phyloP scores from a whole-genome alignment of 768 basidiomycete genomes.

The Pulveroboletus frians region DNA sequence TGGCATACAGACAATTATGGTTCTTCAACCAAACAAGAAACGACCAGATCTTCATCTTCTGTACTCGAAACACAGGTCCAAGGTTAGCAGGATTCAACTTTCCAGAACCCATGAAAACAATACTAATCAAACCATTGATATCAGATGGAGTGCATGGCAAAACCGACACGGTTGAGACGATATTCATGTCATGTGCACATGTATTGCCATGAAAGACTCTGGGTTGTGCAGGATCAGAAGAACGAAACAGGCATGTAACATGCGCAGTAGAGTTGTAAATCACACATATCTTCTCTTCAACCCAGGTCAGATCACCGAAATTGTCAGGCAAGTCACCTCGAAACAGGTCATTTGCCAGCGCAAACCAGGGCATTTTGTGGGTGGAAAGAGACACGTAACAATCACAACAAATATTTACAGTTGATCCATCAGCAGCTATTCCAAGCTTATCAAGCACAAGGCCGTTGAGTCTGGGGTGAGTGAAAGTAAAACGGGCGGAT shows the following conservation, averaged over 20 bases:
- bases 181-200: constrained; percentile 33
- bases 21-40: constrained; percentile 1
- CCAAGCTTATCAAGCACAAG: too few species aligned
- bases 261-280: constrained; percentile 26
- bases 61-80: neutral
- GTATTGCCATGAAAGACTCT: constrained; percentile 31
- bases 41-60: neutral
- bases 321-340: too few species aligned
- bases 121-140: constrained; percentile 20
- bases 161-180: constrained; percentile 24
- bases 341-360: too few species aligned
- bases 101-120: constrained; percentile 30
- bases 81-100: constrained; percentile 2
- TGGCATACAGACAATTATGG: neutral
- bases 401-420: too few species aligned
- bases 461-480: too few species aligned
- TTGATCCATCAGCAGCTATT: too few species aligned
- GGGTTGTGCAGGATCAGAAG: constrained; percentile 19
- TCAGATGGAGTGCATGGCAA: constrained; percentile 26
- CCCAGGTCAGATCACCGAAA: neutral
- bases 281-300: constrained; percentile 23
- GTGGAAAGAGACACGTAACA: too few species aligned
- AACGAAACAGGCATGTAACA: constrained; percentile 24
- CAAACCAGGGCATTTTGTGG: too few species aligned
- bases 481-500: too few species aligned